phyloP scores from a whole-genome alignment of 176 grass and related monocot species.

The Avena eriantha region DNA sequence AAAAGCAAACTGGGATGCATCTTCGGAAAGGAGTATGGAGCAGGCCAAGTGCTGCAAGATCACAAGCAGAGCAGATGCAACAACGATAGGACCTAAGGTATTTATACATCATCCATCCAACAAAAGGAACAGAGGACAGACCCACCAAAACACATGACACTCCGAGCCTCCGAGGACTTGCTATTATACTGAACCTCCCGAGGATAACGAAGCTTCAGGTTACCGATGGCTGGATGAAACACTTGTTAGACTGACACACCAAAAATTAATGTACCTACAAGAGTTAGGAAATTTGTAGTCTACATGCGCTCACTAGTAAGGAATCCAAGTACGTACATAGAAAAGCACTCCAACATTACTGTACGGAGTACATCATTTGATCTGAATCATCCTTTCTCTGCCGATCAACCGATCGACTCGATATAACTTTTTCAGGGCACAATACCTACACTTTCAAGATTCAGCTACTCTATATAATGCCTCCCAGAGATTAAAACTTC shows the following conservation, averaged over 20 bases:
- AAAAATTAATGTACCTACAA: too few relatives aligned
- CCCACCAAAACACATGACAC: background rate
- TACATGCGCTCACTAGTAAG: background rate
- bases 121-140: background rate
- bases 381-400: background rate
- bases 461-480: background rate
- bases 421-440: background rate
- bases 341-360: background rate
- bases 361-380: background rate
- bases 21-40: background rate
- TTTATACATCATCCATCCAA: background rate
- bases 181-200: background rate
- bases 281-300: too few relatives aligned
- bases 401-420: background rate
- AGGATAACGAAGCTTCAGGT: background rate
- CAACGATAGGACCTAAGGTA: background rate
- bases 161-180: background rate
- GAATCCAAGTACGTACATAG: background rate
- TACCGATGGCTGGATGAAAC: too few relatives aligned
- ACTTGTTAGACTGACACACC: too few relatives aligned
- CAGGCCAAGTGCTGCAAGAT: background rate
- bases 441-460: background rate
- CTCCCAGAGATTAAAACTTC: background rate
- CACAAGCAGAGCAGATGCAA: background rate
- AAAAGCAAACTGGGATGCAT: background rate